Conservation (phyloP, 2,329 filamentous ascomycete species). For the Ceratocystis huliohia region DNA sequence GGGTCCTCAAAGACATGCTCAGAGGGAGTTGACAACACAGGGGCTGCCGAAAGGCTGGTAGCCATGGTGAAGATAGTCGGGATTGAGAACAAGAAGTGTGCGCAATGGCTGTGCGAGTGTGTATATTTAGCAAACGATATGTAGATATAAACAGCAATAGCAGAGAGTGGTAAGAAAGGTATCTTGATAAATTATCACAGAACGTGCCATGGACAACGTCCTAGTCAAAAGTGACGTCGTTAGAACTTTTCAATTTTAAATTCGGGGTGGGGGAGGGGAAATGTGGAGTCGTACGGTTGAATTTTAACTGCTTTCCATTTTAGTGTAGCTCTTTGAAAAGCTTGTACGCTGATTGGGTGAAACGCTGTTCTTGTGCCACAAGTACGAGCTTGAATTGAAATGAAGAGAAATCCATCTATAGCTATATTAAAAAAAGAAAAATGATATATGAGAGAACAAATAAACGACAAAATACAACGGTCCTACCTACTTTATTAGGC, state of each 20-base stretch:
- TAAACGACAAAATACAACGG: not conserved
- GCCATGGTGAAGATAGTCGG: constrained; percentile 29
- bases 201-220: no score
- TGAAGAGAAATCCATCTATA: not conserved
- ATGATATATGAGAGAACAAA: not conserved
- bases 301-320: constrained; percentile 10
- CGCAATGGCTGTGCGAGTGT: no score
- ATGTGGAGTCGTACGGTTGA: not conserved
- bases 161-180: no score
- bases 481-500: not conserved
- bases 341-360: not conserved
- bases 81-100: not conserved
- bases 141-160: no score
- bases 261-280: constrained; percentile 10
- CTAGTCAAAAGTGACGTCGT: constrained; percentile 9
- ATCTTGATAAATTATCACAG: no score
- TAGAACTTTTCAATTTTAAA: not conserved
- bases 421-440: not conserved
- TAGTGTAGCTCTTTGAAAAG: not conserved
- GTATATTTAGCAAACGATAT: not conserved
- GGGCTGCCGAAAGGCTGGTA: constrained; percentile 38
- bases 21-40: constrained; percentile 52
- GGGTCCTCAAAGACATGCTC: constrained; percentile 45
- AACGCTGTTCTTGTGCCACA: not conserved
- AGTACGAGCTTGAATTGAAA: not conserved